Evolutionary conservation across 2,329 filamentous ascomycete species (phyloP), one percentile per base, ranked within the genome.

Genomic region (Passalora sequoiae): DNA sequence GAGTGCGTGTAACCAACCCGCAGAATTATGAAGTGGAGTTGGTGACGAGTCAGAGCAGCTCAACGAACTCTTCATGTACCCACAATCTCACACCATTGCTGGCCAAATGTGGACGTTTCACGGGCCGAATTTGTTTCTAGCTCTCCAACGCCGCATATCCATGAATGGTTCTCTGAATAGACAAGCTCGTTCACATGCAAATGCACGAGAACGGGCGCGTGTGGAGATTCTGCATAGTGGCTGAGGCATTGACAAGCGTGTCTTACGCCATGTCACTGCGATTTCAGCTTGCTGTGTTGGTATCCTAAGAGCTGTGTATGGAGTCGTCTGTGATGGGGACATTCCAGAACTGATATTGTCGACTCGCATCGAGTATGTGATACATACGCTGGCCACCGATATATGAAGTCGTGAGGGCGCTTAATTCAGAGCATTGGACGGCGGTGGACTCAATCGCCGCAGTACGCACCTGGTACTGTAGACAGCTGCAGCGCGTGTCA

Each of bases 191-290:
- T 43, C 40, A 43, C 40, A 43, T 43, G 40, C 24, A 12, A 36
- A 37, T 22, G 4, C 20, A 4, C 15, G 31, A 29, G 19, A 2
- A 30, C 24, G 20, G 20, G 20, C 4, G 19, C n/a, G 20, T 36
- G 32, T 28, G 25, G 32, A 29, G 40, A 25, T 37, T 17, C 24
- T 38, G 40, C 40, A 27, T 36, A 7, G 40, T 27, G 32, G 40
- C 40, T 43, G 31, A 17, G 17, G 17, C 16, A 12, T 21, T 30
- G 32, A 30, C 40, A 36, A 17, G 30, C 40, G 40, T 22, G 20
- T 6, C 13, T 43, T 33, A 43, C 40, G 32, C 40, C 40, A 43
- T 43, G 3, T 9, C 20, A 30, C 38, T 32, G 16, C 16, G 16
- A 24, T 19, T 10, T 21, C 28, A 32, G 32, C n/a, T 21, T 7